Percentiles rank a stretch among this genome's conserved stretches.
Conservation (phyloP, 768 basidiomycete genomes). For the Tremella yokohamensis region DNA sequence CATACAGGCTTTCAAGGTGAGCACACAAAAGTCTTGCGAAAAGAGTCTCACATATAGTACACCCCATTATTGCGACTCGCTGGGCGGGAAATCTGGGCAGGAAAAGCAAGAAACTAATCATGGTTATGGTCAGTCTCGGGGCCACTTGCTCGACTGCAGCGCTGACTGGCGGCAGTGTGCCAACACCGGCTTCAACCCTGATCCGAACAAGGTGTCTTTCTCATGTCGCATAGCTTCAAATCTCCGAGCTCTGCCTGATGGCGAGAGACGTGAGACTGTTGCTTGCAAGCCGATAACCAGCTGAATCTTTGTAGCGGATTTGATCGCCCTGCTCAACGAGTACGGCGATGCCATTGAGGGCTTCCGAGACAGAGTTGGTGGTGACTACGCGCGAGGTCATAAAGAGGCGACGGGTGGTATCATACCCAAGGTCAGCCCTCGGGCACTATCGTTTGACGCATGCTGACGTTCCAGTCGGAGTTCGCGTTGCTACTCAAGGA, state of each 20-base stretch:
- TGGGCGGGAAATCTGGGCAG: constrained; percentile 54
- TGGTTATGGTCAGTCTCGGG: constrained; percentile 47
- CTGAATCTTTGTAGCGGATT: constrained; percentile 49
- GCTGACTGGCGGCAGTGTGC: constrained; percentile 44
- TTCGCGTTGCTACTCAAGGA: constrained; percentile 10
- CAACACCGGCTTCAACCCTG: constrained; percentile 53
- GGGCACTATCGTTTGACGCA: too few relatives aligned
- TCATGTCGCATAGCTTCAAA: constrained; percentile 54
- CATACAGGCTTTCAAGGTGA: constrained; percentile 54
- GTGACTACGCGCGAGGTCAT: constrained; percentile 56
- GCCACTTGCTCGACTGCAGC: not conserved
- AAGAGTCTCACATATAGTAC: constrained; percentile 35
- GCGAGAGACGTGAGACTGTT: constrained; percentile 37
- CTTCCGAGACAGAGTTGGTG: constrained; percentile 53
- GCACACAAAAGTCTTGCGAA: not conserved
- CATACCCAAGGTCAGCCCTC: constrained; percentile 51
- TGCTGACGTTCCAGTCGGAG: not conserved
- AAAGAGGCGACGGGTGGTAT: constrained; percentile 58
- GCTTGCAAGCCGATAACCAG: not conserved
- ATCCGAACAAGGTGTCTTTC: constrained; percentile 52
- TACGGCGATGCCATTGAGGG: constrained; percentile 51
- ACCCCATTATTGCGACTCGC: constrained; percentile 56
- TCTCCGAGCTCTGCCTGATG: constrained; percentile 46
- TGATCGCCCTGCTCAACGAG: constrained; percentile 53
- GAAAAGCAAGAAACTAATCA: constrained; percentile 47